Conservation (phyloP, 2,329 filamentous ascomycete species). For the Mycosphaerelloides madeirae region DNA sequence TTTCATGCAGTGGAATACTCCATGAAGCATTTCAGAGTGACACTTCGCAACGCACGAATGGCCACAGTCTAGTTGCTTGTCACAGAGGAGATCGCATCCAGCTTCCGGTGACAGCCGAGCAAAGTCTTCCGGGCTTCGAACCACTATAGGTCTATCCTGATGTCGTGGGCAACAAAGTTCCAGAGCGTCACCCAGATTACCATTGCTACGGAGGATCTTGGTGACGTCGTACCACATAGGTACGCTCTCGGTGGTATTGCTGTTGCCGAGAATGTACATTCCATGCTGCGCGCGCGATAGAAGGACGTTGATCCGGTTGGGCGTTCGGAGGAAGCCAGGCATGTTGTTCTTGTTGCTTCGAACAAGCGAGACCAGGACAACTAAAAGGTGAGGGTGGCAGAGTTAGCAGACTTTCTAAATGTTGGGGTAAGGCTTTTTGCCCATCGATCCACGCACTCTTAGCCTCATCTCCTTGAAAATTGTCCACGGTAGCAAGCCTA, state of each 20-base stretch:
- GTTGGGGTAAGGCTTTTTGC: no score
- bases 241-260: conserved; percentile 52
- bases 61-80: no score
- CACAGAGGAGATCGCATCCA: conserved; percentile 54
- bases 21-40: no score
- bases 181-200: conserved; percentile 49
- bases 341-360: conserved; percentile 57
- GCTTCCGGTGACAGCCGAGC: conserved; percentile 54
- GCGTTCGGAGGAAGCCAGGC: conserved; percentile 61
- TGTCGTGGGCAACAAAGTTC: conserved; percentile 60
- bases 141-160: conserved; percentile 46
- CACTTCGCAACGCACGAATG: no score
- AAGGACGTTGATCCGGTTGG: conserved; percentile 66
- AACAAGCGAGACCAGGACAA: no score
- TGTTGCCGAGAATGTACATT: conserved; percentile 60
- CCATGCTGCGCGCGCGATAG: conserved; percentile 64
- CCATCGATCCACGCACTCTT: conserved; percentile 65
- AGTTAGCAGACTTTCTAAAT: no score
- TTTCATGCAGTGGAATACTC: no score
- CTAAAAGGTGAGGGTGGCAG: no score
- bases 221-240: conserved; percentile 62
- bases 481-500: no score
- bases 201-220: conserved; percentile 44
- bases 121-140: conserved; percentile 56
- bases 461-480: conserved; percentile 74